Evolutionary conservation across 495 filamentous ascomycete genomes (phyloP), one percentile per base, ranked within the genome.

Genomic region (Penicillium turbatum): DNA sequence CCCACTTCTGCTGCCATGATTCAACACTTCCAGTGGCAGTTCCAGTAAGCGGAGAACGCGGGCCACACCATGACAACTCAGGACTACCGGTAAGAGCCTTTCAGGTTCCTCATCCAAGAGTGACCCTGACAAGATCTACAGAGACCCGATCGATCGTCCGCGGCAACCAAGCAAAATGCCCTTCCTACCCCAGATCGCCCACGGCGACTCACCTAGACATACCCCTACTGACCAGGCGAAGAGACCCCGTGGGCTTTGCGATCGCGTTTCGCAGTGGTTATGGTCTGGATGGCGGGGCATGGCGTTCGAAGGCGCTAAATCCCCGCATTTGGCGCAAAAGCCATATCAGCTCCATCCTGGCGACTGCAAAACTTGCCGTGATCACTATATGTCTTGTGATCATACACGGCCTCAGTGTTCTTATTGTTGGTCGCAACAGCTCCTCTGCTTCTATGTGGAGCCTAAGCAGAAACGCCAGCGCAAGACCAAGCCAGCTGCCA

Each of bases 361-460:
- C 24, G 55, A 56, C 38, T 72, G 71, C 59, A 69, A 67, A 39
- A 63, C 64, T 0, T 74, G 72, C 54, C 65, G 66, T 10, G 56
- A 66, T 12, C 59, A 60, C 57, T 57, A 57, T 1, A 64, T 64
- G 6, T 35, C 37, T n/a, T 74, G 72, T 53, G 70, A 74, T 53
- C 68, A 60, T 29, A 51, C 58, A 10, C 42, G 44, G 47, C 72
- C 72, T 11, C 70, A 65, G 27, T 74, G 72, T 26, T 56, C 63
- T 9, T 67, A 73, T 53, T 74, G 72, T 52, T 56, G 64, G 27
- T 58, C 72, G 15, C 57, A 74, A 44, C 72, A 74, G 48, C 48
- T 71, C 13, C 48, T 72, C 6, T 74, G 72, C 55, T 74, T 74
- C 42, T 74, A 74, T 39, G 67, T 72, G 12, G 21, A 30, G 54